Base-by-base conservation (phyloP, 2,329 filamentous ascomycete genomes). In the Diaporthe destruens region DNA sequence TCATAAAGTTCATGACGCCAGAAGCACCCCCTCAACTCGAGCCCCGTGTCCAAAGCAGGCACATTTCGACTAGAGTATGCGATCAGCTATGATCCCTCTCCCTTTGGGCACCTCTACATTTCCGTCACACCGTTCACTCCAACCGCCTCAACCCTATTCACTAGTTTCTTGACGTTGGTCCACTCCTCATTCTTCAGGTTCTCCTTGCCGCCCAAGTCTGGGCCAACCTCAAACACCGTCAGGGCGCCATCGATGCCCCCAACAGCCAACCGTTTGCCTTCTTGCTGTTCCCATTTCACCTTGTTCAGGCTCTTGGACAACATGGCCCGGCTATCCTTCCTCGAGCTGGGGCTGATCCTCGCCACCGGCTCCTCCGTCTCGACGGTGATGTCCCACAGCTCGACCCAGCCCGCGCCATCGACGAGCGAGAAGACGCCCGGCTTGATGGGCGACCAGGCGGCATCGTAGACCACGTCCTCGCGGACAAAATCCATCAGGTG, bases 391-490 rank as follows among this genome's bases (percentile, higher is more conserved):
- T 99, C 97, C 94, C 96, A 99, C 65, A 99, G 87, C 83, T 99
- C 97, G 23, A 99, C 87, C 82, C 91, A 93, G 39, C 96, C 97
- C 2, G 94, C 94, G 44, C 96, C 96, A 77, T 99, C 97, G 2
- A 98, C 96, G 25, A 97, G 90, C 1, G 94, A 94, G 82, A 99
- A 99, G 11, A 99, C 94, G 49, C 95, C 95, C 0, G 96, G 96
- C 80, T 96, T 96, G 76, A 96, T 90, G 0, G 96, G 96, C 18
- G 94, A 97, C 97, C 97, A 99, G 69, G 92, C 92, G 3, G 94
- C 95, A 80, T 98, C 96, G 83, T 99, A 99, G 67, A 99, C 95
- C 25, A 98, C 92, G 78, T 99, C 97, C 83, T 99, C 97, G 70
- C 96, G 92, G 25, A 93, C 92, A 79, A 99, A 94, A 75, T 98